A percentile compares a stretch with the other conserved stretches of the same genome.
These are phyloP conservation scores for Schizochytrium sp. DNA, from an alignment of 108 stramenopile genomes.

Conservation along the genomic window DNA sequence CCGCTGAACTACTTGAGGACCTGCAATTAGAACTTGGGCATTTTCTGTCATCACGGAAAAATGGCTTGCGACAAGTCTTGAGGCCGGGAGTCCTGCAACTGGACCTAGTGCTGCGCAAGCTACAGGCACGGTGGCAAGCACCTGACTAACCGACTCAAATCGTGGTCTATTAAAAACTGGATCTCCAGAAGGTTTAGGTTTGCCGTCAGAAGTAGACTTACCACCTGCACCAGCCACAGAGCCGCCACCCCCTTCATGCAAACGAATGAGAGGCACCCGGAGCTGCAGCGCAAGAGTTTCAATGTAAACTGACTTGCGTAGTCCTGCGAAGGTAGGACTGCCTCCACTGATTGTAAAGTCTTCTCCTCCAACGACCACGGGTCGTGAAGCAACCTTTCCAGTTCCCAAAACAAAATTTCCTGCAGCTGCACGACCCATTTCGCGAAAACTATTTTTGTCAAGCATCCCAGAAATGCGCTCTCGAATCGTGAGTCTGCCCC, in stretches of 20 bases:
- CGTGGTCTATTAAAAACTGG: conserved; percentile 1
- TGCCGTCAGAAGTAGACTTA: background rate
- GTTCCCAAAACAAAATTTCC: conserved; percentile 75
- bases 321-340: conserved; percentile 5
- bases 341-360: conserved; percentile 35
- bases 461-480: conserved; percentile 64
- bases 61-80: background rate
- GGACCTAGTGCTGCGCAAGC: conserved; percentile 7
- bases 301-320: conserved; percentile 17
- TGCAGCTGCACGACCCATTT: conserved; percentile 75
- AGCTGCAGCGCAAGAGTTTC: conserved; percentile 31
- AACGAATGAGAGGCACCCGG: conserved; percentile 6
- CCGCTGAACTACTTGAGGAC: background rate
- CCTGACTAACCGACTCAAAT: conserved; percentile 22
- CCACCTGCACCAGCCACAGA: conserved; percentile 25
- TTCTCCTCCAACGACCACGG: conserved; percentile 74
- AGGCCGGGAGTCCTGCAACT: conserved; percentile 7
- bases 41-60: conserved; percentile 32
- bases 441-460: conserved; percentile 45
- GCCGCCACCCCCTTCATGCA: conserved; percentile 7
- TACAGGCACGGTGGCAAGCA: conserved; percentile 1
- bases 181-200: background rate
- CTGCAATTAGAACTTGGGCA: conserved; percentile 24
- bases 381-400: conserved; percentile 74
- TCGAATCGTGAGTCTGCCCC: conserved; percentile 69